A percentile compares a stretch with the other conserved stretches of the same genome.
Evolutionary conservation across 148 eudicot species (phyloP).

Genomic region (Rhododendron vialii): DNA sequence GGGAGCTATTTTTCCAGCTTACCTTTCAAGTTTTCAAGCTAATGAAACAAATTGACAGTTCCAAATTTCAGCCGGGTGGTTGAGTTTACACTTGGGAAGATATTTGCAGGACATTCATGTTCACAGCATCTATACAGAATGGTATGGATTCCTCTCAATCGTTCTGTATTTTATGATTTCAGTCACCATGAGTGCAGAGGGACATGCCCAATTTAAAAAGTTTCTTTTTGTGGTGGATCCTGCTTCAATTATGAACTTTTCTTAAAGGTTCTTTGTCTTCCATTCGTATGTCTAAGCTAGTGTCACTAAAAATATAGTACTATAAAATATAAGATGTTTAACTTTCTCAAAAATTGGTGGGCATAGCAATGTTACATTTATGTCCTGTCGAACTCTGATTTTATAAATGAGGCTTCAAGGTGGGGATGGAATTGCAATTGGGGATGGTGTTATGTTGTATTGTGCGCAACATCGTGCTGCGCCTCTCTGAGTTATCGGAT

Average conservation of each 20-base stretch:
- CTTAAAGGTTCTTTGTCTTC: slow-evolving; percentile 6
- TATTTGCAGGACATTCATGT: background rate
- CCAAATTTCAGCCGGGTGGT: too few species aligned
- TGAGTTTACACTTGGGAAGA: too few species aligned
- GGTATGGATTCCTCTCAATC: background rate
- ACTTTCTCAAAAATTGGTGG: background rate
- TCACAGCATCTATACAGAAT: background rate
- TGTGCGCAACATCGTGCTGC: too few species aligned
- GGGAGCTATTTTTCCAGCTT: too few species aligned
- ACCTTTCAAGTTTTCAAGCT: too few species aligned
- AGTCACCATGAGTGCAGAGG: background rate
- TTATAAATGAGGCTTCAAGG: background rate
- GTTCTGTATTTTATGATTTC: background rate
- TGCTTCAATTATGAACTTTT: slow-evolving; percentile 5
- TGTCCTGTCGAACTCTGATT: background rate
- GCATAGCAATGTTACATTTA: background rate
- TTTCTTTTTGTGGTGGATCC: background rate
- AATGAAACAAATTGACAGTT: too few species aligned
- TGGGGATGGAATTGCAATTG: background rate
- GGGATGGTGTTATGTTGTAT: too few species aligned
- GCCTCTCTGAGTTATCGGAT: too few species aligned
- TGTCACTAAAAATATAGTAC: background rate
- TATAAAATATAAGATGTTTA: background rate
- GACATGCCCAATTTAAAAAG: background rate
- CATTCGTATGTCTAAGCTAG: background rate